phyloP scores from a whole-genome alignment of 2,329 filamentous ascomycete genomes.

The Colletotrichum paranaense region DNA sequence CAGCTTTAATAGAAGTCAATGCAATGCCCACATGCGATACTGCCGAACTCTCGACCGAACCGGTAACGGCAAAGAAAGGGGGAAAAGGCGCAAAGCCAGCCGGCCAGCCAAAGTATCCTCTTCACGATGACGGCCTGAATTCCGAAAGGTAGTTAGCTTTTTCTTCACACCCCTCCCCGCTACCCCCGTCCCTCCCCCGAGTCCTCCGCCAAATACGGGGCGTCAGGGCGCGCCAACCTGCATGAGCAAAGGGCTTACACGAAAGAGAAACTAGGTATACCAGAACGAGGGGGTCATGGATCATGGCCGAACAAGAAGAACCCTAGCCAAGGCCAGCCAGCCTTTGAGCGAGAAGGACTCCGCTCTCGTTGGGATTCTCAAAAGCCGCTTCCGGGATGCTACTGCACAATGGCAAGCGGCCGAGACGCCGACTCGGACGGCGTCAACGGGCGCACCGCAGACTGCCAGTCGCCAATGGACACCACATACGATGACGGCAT shows the following conservation, averaged over 20 bases:
- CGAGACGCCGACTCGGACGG: constrained; percentile 23
- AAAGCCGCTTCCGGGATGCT: constrained; percentile 33
- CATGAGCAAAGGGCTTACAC: constrained; percentile 11
- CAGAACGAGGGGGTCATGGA: no score
- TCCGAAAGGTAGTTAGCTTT: neutral
- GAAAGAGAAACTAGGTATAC: neutral
- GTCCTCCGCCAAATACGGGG: constrained; percentile 12
- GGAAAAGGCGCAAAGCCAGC: constrained; percentile 6
- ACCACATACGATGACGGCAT: constrained; percentile 25
- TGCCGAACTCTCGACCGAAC: constrained; percentile 23
- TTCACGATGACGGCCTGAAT: constrained; percentile 27
- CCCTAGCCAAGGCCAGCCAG: neutral
- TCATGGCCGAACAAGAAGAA: neutral
- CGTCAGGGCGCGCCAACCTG: constrained; percentile 28
- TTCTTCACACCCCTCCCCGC: constrained; percentile 5
- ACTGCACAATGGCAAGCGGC: constrained; percentile 9
- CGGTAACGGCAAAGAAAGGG: constrained; percentile 17
- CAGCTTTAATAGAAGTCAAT: constrained; percentile 35
- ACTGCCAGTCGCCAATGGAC: constrained; percentile 8
- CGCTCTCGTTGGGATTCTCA: constrained; percentile 1
- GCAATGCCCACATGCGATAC: constrained; percentile 25
- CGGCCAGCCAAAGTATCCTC: neutral
- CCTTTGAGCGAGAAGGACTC: constrained; percentile 2
- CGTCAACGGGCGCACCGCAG: constrained; percentile 30
- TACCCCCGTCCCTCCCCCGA: constrained; percentile 4